These are phyloP conservation scores for Populus davidiana DNA, from an alignment of 345 rosid species.

Conservation along the genomic window DNA sequence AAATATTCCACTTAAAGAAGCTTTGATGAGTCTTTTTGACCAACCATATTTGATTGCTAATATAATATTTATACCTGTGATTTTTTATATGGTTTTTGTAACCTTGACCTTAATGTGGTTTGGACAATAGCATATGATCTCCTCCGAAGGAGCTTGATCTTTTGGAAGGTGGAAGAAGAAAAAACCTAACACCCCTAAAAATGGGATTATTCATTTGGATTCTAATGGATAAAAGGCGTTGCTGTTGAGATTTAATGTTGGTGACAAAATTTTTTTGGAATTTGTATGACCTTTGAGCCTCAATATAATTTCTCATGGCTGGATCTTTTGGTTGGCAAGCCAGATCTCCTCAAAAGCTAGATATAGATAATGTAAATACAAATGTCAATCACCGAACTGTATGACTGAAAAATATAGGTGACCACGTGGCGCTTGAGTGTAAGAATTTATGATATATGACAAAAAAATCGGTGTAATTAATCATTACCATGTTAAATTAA, in stretches of 20 bases:
- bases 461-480: too few species aligned
- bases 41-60: not conserved
- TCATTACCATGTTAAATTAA: too few species aligned
- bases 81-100: not conserved
- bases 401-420: not conserved
- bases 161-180: slow-evolving; percentile 22
- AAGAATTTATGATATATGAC: not conserved
- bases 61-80: not conserved
- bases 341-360: not conserved
- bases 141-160: slow-evolving; percentile 2
- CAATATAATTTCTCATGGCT: not conserved
- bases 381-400: not conserved
- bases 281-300: slow-evolving; percentile 14
- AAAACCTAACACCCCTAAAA: slow-evolving; percentile 19
- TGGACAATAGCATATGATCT: slow-evolving; percentile 5
- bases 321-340: slow-evolving; percentile 13
- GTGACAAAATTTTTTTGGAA: slow-evolving; percentile 18
- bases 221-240: not conserved
- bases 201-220: slow-evolving; percentile 3
- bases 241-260: not conserved
- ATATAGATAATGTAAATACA: not conserved
- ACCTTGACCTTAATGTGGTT: not conserved
- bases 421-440: not conserved
- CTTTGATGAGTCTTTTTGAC: slow-evolving; percentile 4
- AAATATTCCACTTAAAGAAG: not conserved